Evolutionary conservation across 2,329 filamentous ascomycete species (phyloP).

Genomic region (Penicillium hordei): DNA sequence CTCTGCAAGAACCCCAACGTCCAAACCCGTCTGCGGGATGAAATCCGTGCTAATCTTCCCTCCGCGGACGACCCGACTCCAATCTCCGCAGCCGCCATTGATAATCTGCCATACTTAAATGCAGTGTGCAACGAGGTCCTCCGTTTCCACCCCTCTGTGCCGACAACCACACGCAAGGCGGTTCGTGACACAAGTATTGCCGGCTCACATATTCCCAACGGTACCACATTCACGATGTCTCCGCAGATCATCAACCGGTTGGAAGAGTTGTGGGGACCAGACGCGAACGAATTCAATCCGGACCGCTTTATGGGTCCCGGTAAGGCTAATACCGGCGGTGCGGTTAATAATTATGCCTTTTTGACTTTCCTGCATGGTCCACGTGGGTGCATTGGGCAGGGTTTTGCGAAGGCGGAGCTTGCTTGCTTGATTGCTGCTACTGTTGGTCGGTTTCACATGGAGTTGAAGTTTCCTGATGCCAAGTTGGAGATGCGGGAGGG

Average conservation of each 20-base stretch:
- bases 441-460: slow-evolving; percentile 70
- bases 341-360: slow-evolving; percentile 72
- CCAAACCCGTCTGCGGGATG: slow-evolving; percentile 65
- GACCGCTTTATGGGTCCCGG: slow-evolving; percentile 66
- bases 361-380: slow-evolving; percentile 86
- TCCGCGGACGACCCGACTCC: slow-evolving; percentile 58
- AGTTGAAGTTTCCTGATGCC: slow-evolving; percentile 61
- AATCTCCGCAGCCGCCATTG: slow-evolving; percentile 59
- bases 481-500: slow-evolving; percentile 67
- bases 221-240: slow-evolving; percentile 66
- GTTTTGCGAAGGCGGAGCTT: slow-evolving; percentile 81
- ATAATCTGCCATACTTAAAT: slow-evolving; percentile 74
- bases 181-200: slow-evolving; percentile 65
- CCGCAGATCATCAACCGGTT: slow-evolving; percentile 70
- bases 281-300: slow-evolving; percentile 74
- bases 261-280: slow-evolving; percentile 69
- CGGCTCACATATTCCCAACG: slow-evolving; percentile 65
- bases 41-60: slow-evolving; percentile 64
- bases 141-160: slow-evolving; percentile 70
- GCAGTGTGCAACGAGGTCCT: slow-evolving; percentile 77
- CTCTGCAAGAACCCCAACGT: slow-evolving; percentile 65
- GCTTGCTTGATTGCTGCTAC: slow-evolving; percentile 76
- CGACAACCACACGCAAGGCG: slow-evolving; percentile 67
- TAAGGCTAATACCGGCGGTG: slow-evolving; percentile 64
- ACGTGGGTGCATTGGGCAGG: slow-evolving; percentile 77